Percentiles rank a stretch among this genome's conserved stretches.
phyloP scores from a whole-genome alignment of 2,329 filamentous ascomycete genomes.

The Aspergillus versicolor region DNA sequence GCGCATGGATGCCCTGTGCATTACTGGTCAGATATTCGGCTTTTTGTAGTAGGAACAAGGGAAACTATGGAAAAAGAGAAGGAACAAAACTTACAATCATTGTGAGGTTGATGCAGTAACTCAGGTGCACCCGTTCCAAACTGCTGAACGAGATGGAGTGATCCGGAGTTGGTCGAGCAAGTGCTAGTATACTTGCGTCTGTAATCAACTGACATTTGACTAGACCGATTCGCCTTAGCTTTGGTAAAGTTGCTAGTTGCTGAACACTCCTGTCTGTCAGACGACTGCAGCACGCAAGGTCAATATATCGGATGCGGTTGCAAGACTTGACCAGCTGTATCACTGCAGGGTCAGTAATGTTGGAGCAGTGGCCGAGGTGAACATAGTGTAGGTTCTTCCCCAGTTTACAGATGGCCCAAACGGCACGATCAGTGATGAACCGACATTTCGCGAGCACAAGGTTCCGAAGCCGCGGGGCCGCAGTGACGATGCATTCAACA shows the following conservation, averaged over 20 bases:
- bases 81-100: slow-evolving; percentile 61
- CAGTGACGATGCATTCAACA: slow-evolving; percentile 81
- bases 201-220: slow-evolving; percentile 93
- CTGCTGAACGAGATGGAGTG: slow-evolving; percentile 63
- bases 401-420: slow-evolving; percentile 80
- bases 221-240: slow-evolving; percentile 88
- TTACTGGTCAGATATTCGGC: slow-evolving; percentile 4
- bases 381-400: slow-evolving; percentile 97
- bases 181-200: slow-evolving; percentile 79
- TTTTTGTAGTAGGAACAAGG: neutral
- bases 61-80: no score
- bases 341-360: slow-evolving; percentile 87
- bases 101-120: slow-evolving; percentile 85
- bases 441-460: slow-evolving; percentile 92
- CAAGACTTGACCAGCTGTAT: slow-evolving; percentile 79
- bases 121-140: slow-evolving; percentile 90
- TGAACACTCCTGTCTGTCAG: slow-evolving; percentile 85
- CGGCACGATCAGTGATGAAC: slow-evolving; percentile 84
- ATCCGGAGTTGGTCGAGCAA: slow-evolving; percentile 65
- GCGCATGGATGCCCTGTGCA: slow-evolving; percentile 75
- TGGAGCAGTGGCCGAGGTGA: slow-evolving; percentile 87
- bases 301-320: slow-evolving; percentile 95
- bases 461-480: slow-evolving; percentile 85
- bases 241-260: slow-evolving; percentile 81
- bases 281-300: slow-evolving; percentile 89